Evolutionary conservation across 2,329 filamentous ascomycete species (phyloP).

Genomic region (Microcyclosporella mali): DNA sequence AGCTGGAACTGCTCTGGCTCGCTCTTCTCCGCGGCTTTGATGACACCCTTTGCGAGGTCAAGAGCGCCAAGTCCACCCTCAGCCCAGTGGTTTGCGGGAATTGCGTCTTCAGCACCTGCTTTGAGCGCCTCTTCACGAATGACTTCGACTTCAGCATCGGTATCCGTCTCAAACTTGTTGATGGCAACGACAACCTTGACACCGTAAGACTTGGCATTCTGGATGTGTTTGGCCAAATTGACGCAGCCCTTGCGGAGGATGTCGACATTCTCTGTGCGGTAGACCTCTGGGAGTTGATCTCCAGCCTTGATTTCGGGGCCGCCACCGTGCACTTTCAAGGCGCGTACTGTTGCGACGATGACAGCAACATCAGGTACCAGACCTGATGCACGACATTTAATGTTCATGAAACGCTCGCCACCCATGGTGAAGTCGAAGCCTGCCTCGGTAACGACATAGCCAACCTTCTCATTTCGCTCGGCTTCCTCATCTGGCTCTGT

Average conservation of each 20-base stretch:
- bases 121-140: slow-evolving; percentile 86
- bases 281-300: slow-evolving; percentile 76
- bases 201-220: slow-evolving; percentile 82
- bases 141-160: slow-evolving; percentile 81
- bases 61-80: slow-evolving; percentile 87
- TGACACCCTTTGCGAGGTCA: slow-evolving; percentile 79
- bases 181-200: slow-evolving; percentile 94
- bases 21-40: slow-evolving; percentile 73
- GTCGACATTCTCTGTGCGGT: slow-evolving; percentile 89
- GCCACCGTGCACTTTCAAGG: slow-evolving; percentile 93
- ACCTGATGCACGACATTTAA: slow-evolving; percentile 94
- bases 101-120: slow-evolving; percentile 88
- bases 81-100: slow-evolving; percentile 93
- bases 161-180: slow-evolving; percentile 94
- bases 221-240: slow-evolving; percentile 92
- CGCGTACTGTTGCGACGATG: slow-evolving; percentile 89
- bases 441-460: slow-evolving; percentile 93
- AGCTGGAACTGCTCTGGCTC: slow-evolving; percentile 73
- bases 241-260: slow-evolving; percentile 83
- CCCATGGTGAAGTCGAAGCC: slow-evolving; percentile 99
- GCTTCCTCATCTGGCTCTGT: slow-evolving; percentile 82
- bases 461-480: slow-evolving; percentile 65
- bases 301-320: slow-evolving; percentile 90
- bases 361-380: slow-evolving; percentile 90
- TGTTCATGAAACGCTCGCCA: slow-evolving; percentile 99